Evolutionary conservation across 306 rosid species (phyloP).

Genomic region (Rosa multiflora): DNA sequence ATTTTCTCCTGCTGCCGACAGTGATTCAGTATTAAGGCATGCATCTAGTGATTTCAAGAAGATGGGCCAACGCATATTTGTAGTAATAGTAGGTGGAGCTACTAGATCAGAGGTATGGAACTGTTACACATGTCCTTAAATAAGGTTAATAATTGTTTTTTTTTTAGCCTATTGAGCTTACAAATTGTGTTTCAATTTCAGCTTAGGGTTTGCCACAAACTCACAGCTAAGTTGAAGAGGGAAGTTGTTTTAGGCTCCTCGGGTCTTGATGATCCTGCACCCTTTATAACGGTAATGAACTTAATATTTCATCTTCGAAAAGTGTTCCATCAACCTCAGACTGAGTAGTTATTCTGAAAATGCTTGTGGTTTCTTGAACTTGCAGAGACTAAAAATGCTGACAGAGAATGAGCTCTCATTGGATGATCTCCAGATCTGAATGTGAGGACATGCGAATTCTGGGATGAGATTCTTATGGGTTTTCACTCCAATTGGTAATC

Average conservation of each 20-base stretch:
- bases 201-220: constrained; percentile 98
- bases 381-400: constrained; percentile 85
- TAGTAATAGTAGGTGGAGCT: constrained; percentile 93
- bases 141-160: not conserved
- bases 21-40: constrained; percentile 85
- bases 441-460: constrained; percentile 4
- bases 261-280: constrained; percentile 89
- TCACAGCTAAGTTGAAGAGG: constrained; percentile 71
- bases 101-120: constrained; percentile 89
- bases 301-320: not conserved
- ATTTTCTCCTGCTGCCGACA: constrained; percentile 30
- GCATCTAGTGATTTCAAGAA: constrained; percentile 86
- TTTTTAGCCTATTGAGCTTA: not conserved
- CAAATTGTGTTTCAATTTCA: constrained; percentile 36
- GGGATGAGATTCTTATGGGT: constrained; percentile 22
- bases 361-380: not conserved
- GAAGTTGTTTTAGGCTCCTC: constrained; percentile 92
- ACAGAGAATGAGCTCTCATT: constrained; percentile 62
- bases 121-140: not conserved
- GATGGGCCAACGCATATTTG: constrained; percentile 85
- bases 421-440: constrained; percentile 86
- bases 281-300: constrained; percentile 69
- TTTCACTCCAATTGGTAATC: constrained; percentile 31
- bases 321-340: not conserved
- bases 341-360: not conserved